These are phyloP conservation scores for Chaetomiaceae sp. DNA, from an alignment of 2,329 filamentous ascomycete genomes.

Conservation along the genomic window DNA sequence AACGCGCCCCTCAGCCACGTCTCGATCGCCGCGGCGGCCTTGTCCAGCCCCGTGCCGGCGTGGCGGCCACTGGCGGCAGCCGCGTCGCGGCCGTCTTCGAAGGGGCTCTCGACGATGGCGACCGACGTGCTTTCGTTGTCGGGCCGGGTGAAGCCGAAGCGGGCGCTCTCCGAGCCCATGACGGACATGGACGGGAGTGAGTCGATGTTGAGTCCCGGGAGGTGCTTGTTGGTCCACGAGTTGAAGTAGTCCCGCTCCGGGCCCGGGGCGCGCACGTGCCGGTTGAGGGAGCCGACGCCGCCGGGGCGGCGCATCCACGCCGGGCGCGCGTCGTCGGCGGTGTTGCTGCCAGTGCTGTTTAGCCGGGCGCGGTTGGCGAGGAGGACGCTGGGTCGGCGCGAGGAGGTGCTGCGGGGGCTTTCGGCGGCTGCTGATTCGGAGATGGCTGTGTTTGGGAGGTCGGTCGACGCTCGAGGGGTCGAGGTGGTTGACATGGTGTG, in stretches of 20 bases:
- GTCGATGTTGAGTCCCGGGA: conserved; percentile 73
- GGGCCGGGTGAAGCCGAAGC: conserved; percentile 47
- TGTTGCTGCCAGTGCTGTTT: conserved; percentile 32
- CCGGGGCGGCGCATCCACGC: conserved; percentile 76
- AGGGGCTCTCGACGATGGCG: conserved; percentile 48
- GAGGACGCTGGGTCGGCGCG: conserved; percentile 42
- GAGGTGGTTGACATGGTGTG: conserved; percentile 60
- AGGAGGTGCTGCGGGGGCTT: conserved; percentile 33
- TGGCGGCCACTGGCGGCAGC: conserved; percentile 30
- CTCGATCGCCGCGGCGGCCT: conserved; percentile 82
- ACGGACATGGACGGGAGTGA: conserved; percentile 61
- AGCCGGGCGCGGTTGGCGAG: conserved; percentile 34
- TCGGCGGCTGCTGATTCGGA: conserved; percentile 31
- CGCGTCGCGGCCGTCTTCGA: conserved; percentile 44
- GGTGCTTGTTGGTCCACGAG: conserved; percentile 74
- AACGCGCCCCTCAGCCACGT: conserved; percentile 85
- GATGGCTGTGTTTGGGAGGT: conserved; percentile 46
- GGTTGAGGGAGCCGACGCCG: conserved; percentile 77
- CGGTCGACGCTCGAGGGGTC: conserved; percentile 63
- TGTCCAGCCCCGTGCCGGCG: conserved; percentile 62
- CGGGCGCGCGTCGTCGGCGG: conserved; percentile 38
- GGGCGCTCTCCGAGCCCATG: conserved; percentile 56
- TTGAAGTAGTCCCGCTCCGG: conserved; percentile 82
- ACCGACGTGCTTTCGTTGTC: conserved; percentile 26
- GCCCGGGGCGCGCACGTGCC: conserved; percentile 66